Percentiles rank a stretch among this genome's conserved stretches.
Evolutionary conservation across 495 filamentous ascomycete species (phyloP).

Genomic region (Trichoderma gamsii): DNA sequence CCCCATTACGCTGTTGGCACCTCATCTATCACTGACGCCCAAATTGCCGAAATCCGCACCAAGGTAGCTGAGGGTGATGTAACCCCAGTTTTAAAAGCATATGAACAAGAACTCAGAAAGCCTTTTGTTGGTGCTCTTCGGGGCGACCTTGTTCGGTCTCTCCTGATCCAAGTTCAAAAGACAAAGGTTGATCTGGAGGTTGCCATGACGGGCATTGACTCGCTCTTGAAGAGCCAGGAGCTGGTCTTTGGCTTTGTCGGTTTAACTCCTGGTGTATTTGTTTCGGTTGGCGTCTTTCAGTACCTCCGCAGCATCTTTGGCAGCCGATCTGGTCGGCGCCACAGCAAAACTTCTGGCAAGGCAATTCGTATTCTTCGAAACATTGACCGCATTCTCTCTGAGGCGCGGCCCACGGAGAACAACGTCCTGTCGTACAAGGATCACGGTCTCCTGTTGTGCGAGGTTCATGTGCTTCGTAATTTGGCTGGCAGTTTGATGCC

Average conservation of each 20-base stretch:
- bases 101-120: constrained; percentile 74
- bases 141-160: constrained; percentile 81
- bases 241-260: constrained; percentile 95
- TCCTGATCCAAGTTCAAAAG: constrained; percentile 96
- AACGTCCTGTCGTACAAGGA: constrained; percentile 80
- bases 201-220: constrained; percentile 88
- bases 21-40: constrained; percentile 41
- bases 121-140: constrained; percentile 73
- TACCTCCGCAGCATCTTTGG: constrained; percentile 66
- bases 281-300: constrained; percentile 65
- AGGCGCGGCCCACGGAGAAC: constrained; percentile 52
- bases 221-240: constrained; percentile 89
- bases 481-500: constrained; percentile 60
- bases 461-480: constrained; percentile 70
- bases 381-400: constrained; percentile 73
- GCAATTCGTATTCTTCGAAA: constrained; percentile 71
- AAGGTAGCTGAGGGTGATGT: constrained; percentile 88
- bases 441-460: constrained; percentile 81
- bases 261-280: constrained; percentile 81
- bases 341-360: constrained; percentile 54
- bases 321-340: constrained; percentile 56
- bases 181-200: constrained; percentile 98
- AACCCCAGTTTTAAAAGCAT: constrained; percentile 82
- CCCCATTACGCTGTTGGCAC: constrained; percentile 45
- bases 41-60: constrained; percentile 62